Evolutionary conservation across 2,329 filamentous ascomycete genomes (phyloP), one percentile per base, ranked within the genome.

Genomic region (Anisogramma anomala): DNA sequence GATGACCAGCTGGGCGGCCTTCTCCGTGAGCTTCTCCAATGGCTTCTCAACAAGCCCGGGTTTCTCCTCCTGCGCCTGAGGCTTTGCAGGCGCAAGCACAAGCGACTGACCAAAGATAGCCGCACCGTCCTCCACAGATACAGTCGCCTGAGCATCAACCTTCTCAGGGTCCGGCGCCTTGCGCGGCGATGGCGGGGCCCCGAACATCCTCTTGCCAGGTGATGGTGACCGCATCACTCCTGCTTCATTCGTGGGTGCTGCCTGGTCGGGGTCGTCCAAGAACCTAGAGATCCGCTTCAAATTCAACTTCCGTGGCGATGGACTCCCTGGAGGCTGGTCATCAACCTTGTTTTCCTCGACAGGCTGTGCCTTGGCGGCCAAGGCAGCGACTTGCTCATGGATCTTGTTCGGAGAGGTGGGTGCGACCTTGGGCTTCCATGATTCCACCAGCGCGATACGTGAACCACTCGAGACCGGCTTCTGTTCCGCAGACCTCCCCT

Each of bases 271-370:
- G 31, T 70, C 67, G 42, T 71, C 70, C 11, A 77, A 49, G 49
- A 80, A 79, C 41, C 59, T 66, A 2, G 75, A 79, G 58, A 77
- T 68, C 40, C 74, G 65, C 55, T 73, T 79, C 55, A 69, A 56
- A 49, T 77, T 68, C 15, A 79, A 59, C 50, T 79, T 77, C 43
- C 64, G 67, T 1, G 77, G 75, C 13, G 75, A 76, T 15, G 37
- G 38, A 17, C 38, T 41, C 18, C 38, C 23, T 3, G 66, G 55
- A 3, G 71, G 62, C 45, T 68, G 65, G 20, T 60, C 60, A 15
- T 56, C 53, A 19, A 59, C 58, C 37, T 47, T 47, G 28, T 37
- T 40, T 33, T 58, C 50, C 34, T 55, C 49, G 13, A 45, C 48
- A n/a, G 52, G 52, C 22, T 53, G 50, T 19, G 31, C 43, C 41